Evolutionary conservation across 441 rosid genomes (phyloP), one percentile per base, ranked within the genome.

Genomic region (Eruca vesicaria): DNA sequence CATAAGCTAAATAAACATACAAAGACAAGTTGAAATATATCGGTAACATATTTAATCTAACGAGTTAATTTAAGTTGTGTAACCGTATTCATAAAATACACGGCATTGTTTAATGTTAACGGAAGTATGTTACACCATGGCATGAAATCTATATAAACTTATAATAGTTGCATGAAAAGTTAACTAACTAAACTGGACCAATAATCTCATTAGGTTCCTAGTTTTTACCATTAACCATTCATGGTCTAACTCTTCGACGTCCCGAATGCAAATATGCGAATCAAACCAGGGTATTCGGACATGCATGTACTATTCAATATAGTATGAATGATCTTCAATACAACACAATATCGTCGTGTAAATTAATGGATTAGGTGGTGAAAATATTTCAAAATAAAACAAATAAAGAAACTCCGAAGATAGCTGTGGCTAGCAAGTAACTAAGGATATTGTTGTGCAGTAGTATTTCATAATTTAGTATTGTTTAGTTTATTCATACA

Each of bases 291-390:
- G 38, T 36, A 29, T 28, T 56, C 23, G 43, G 28, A 36, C 18
- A 11, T 36, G 10, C 18, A 11, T 36, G 10, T 63, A 55, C 64
- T 18, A 36, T 36, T 29, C 31, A 56, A 64, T 72, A 26, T 56
- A 52, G 21, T 15, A 48, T 52, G 15, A 52, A 18, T 52, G n/a
- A 23, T 14, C 48, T 28, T 20, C 48, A 53, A 33, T 33, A 11
- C 52, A 72, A 16, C 45, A 10, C 14, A 56, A 74, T 31, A 66
- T 31, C 65, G 32, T 73, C 10, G 43, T 57, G 23, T 26, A 33
- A 32, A n/a, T n/a, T n/a, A n/a, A 58, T 32, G 67, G 68, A 60
- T 67, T 60, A 48, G 56, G 68, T 59, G 62, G 41, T 67, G 68
- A 66, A 23, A 23, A 23, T 23, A 23, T 23, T 6, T 16, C 29